These are phyloP conservation scores for Bipolaris gigantea DNA, from an alignment of 2,329 filamentous ascomycete genomes.

Conservation along the genomic window DNA sequence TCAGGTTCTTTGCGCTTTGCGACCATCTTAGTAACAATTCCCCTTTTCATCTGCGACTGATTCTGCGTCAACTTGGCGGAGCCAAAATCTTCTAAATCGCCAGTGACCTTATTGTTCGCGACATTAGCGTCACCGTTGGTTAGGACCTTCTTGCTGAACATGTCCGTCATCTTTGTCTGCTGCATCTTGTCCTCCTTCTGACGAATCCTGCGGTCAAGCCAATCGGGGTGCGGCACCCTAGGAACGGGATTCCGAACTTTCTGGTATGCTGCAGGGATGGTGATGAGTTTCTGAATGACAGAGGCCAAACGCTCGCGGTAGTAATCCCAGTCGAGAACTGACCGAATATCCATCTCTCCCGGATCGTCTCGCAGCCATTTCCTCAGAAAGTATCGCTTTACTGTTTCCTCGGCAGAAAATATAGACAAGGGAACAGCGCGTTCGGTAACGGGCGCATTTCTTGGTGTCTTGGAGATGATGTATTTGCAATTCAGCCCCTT, in stretches of 20 bases:
- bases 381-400: slow-evolving; percentile 85
- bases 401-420: slow-evolving; percentile 86
- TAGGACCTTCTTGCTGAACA: slow-evolving; percentile 75
- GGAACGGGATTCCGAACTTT: slow-evolving; percentile 95
- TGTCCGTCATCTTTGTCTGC: slow-evolving; percentile 96
- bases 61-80: slow-evolving; percentile 53
- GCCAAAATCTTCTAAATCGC: slow-evolving; percentile 82
- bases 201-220: slow-evolving; percentile 91
- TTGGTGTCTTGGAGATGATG: slow-evolving; percentile 88
- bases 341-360: slow-evolving; percentile 83
- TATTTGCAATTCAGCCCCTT: slow-evolving; percentile 99
- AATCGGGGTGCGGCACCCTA: slow-evolving; percentile 90
- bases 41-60: slow-evolving; percentile 46
- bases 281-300: slow-evolving; percentile 98
- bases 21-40: slow-evolving; percentile 49
- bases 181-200: slow-evolving; percentile 97
- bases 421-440: slow-evolving; percentile 94
- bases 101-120: slow-evolving; percentile 58
- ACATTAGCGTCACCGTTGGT: slow-evolving; percentile 70
- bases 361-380: slow-evolving; percentile 98
- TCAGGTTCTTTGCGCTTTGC: slow-evolving; percentile 55
- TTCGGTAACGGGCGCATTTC: slow-evolving; percentile 89
- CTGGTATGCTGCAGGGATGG: slow-evolving; percentile 93
- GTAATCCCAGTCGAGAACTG: slow-evolving; percentile 94
- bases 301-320: slow-evolving; percentile 94